Evolutionary conservation across 1,284 basidiomycete genomes (phyloP).

Genomic region (Coniferiporia weirii): DNA sequence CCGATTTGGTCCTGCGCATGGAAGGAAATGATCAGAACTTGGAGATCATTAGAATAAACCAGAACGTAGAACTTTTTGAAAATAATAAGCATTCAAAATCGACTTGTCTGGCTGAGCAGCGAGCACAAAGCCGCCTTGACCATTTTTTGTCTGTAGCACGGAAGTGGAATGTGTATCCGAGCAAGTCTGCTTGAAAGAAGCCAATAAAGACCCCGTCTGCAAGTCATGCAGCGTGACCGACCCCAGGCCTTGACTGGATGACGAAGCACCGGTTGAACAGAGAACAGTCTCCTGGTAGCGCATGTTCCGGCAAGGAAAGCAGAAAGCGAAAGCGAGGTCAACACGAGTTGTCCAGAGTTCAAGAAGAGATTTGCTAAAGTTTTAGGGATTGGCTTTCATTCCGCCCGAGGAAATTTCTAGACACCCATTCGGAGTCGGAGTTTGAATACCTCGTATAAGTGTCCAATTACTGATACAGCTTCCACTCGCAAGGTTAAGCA

Average conservation of each 20-base stretch:
- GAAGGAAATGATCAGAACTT: slow-evolving; percentile 1
- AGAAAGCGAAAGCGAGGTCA: slow-evolving; percentile 2
- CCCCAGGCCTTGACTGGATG: slow-evolving; percentile 46
- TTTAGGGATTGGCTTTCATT: slow-evolving; percentile 4
- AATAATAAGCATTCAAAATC: slow-evolving; percentile 74
- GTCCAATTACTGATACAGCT: background rate
- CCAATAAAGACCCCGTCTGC: slow-evolving; percentile 59
- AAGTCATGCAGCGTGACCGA: slow-evolving; percentile 66
- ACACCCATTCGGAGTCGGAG: slow-evolving; percentile 2
- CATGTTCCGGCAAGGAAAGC: slow-evolving; percentile 33
- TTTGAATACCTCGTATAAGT: background rate
- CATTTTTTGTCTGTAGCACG: slow-evolving; percentile 55
- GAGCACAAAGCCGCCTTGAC: slow-evolving; percentile 71
- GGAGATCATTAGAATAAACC: background rate
- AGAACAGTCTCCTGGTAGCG: slow-evolving; percentile 63
- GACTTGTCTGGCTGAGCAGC: slow-evolving; percentile 77
- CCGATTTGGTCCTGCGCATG: slow-evolving; percentile 75
- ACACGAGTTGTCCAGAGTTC: slow-evolving; percentile 7
- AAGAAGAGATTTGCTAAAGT: background rate
- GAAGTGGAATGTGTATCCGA: slow-evolving; percentile 53
- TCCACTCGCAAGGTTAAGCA: background rate
- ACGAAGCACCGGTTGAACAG: slow-evolving; percentile 51
- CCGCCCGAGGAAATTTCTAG: slow-evolving; percentile 12
- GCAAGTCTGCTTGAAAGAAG: slow-evolving; percentile 73
- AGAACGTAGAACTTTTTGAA: slow-evolving; percentile 63